Conservation (phyloP, 73 alveolate species). For the Paramecium sexaurelia region DNA sequence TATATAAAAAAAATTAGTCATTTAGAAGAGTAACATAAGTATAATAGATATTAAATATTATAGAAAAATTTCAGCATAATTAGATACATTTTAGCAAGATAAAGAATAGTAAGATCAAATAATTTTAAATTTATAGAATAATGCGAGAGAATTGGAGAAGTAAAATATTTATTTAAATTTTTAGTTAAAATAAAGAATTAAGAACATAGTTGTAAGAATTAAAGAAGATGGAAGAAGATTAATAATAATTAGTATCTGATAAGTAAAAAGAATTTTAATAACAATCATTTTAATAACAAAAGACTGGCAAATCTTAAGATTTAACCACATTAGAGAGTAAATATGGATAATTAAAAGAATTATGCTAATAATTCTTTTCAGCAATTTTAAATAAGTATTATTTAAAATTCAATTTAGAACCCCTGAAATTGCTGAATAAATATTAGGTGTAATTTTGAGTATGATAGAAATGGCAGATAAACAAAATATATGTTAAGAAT, state of each 20-base stretch:
- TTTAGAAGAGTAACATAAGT: not conserved
- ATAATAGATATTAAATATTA: no score
- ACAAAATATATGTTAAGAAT: not conserved
- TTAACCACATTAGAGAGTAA: not conserved
- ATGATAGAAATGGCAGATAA: not conserved
- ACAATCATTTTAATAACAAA: not conserved
- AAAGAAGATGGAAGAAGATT: not conserved
- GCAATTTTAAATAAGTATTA: not conserved
- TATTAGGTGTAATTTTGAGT: not conserved
- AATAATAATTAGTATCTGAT: not conserved
- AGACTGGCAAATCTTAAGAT: not conserved
- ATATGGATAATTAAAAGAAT: not conserved
- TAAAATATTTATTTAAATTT: not conserved
- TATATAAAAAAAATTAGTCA: not conserved
- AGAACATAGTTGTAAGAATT: not conserved
- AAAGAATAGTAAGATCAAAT: not conserved
- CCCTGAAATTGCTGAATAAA: not conserved
- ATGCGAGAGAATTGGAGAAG: not conserved
- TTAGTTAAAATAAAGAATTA: not conserved
- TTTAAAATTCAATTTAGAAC: not conserved
- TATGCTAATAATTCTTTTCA: not conserved
- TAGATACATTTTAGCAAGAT: not conserved
- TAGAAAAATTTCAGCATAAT: no score
- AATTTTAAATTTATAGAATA: not conserved
- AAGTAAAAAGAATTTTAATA: not conserved